Evolutionary conservation across 305 asterid genomes (phyloP), one percentile per base, ranked within the genome.

Genomic region (Fraxinus floribunda): DNA sequence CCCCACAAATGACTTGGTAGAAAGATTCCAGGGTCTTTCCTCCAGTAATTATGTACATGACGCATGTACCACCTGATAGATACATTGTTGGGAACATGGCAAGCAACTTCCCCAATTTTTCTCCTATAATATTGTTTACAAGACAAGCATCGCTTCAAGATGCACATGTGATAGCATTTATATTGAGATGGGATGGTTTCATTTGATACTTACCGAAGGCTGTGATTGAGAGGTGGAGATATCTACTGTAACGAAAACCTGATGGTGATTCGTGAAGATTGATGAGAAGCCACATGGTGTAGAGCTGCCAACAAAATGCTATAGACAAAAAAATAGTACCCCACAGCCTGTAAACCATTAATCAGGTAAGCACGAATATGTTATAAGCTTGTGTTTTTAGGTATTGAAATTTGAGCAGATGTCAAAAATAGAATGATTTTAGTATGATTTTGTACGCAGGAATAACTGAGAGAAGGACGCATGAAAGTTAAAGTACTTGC

Each of bases 41-140:
- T 26, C 95, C 97, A 0, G 81, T 85, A 55, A 91, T 94, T 22
- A 90, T 90, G 87, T 15, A 86, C 79, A 90, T 2, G 0, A 85
- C 85, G 18, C 97, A 94, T 0, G 96, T 52, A 3, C 95, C 96
- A 5, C 92, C 90, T 2, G 97, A 89, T 1, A 94, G 86, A 85
- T 94, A 92, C 91, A 91, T 76, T 7, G 88, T 86, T 4, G 98
- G 98, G 83, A 94, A 92, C 3, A 91, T 44, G 5, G 90, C 90
- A 0, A 89, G 66, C 81, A 87, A 26, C 44, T 92, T 94, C 36
- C 94, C 98, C 78, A 85, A 24, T 55, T 83, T 92, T 71, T 83
- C 88, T 68, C 98, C 97, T 94, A 35, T 70, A 44, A 44, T 44
- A 57, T 62, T 20, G 29, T 81, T 10, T 6, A 57, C 9, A 22